Evolutionary conservation across 805 yeast genomes (phyloP).

Genomic region (Pichia kluyveri): DNA sequence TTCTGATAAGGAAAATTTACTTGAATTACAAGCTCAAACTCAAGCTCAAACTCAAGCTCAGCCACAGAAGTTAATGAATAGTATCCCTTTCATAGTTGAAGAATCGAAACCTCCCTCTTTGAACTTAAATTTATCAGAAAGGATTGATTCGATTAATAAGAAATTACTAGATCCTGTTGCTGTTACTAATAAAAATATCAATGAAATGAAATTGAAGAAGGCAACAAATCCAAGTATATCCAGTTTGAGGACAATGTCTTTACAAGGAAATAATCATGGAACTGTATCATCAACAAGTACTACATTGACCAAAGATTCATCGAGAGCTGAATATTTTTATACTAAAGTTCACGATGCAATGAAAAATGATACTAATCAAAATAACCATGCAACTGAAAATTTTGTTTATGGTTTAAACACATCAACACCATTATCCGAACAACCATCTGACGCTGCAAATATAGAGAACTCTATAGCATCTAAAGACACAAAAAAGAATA

Average conservation of each 20-base stretch:
- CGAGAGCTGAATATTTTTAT: slow-evolving; percentile 89
- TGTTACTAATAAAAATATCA: neutral
- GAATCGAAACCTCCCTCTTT: neutral
- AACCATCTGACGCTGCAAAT: neutral
- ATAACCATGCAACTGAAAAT: slow-evolving; percentile 84
- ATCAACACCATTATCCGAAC: slow-evolving; percentile 16
- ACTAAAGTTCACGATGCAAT: slow-evolving; percentile 93
- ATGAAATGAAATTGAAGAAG: slow-evolving; percentile 10
- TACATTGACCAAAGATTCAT: slow-evolving; percentile 40
- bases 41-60: neutral
- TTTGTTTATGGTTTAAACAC: slow-evolving; percentile 75
- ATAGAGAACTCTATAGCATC: neutral
- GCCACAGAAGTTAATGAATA: neutral
- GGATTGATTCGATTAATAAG: neutral
- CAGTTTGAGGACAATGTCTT: slow-evolving; percentile 19
- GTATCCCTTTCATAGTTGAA: neutral
- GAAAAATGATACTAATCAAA: slow-evolving; percentile 64
- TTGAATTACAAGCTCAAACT: neutral
- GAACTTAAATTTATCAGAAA: neutral
- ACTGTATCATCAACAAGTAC: slow-evolving; percentile 21
- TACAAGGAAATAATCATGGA: slow-evolving; percentile 11
- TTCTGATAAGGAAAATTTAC: neutral
- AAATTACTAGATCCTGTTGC: neutral
- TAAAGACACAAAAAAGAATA: slow-evolving; percentile 1
- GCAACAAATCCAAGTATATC: slow-evolving; percentile 19